A percentile compares a stretch with the other conserved stretches of the same genome.
phyloP scores from a whole-genome alignment of 345 rosid genomes.

The Aquilaria yunnanensis region DNA sequence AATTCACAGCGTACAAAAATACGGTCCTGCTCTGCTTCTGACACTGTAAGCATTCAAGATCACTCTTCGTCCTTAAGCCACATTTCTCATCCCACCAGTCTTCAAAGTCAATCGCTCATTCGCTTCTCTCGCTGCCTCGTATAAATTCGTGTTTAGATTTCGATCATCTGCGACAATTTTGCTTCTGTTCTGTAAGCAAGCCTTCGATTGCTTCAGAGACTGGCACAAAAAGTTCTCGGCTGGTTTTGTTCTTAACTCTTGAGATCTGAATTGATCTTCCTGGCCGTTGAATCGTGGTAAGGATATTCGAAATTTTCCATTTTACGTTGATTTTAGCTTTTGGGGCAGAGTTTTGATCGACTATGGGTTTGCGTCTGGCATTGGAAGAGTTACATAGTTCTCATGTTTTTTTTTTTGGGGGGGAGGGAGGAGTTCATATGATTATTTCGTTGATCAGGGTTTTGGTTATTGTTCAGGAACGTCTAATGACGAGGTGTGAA shows the following conservation, averaged over 20 bases:
- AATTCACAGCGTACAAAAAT: no score
- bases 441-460: neutral
- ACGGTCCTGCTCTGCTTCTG: no score
- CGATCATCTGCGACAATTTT: no score
- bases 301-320: neutral
- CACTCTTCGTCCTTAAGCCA: no score
- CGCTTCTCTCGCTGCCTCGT: no score
- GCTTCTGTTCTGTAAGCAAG: neutral
- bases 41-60: no score
- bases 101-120: no score
- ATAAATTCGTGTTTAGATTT: no score
- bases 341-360: neutral
- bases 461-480: neutral
- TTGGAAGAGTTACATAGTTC: neutral
- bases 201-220: neutral
- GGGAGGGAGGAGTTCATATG: neutral
- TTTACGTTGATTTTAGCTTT: neutral
- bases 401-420: neutral
- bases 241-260: neutral
- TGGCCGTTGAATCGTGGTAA: neutral
- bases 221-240: neutral
- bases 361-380: neutral
- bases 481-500: neutral
- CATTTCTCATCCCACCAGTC: no score
- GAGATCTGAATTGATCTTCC: neutral